phyloP scores from a whole-genome alignment of 805 yeast genomes.

The Yueomyces sinensis region DNA sequence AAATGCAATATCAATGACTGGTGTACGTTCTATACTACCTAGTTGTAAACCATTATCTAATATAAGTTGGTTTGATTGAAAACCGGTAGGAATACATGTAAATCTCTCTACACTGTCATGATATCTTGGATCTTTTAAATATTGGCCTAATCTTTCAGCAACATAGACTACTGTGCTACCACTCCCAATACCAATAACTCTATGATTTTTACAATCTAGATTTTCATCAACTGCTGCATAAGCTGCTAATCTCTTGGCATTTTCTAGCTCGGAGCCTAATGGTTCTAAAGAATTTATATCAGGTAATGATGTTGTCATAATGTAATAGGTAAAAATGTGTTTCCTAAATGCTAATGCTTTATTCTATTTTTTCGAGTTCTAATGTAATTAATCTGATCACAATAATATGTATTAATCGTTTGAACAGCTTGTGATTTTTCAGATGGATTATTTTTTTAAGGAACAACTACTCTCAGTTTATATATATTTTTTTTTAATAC shows the following conservation, averaged over 20 bases:
- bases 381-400: no score
- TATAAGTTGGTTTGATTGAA: constrained; percentile 82
- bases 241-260: constrained; percentile 84
- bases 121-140: constrained; percentile 29
- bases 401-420: no score
- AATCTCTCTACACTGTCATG: constrained; percentile 26
- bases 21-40: constrained; percentile 74
- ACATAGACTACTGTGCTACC: constrained; percentile 97
- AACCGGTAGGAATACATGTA: constrained; percentile 90
- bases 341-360: no score
- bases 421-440: no score
- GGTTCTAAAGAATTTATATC: constrained; percentile 4
- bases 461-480: no score
- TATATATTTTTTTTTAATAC: no score
- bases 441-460: no score
- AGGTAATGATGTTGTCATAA: not conserved
- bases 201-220: constrained; percentile 40
- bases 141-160: constrained; percentile 76
- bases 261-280: constrained; percentile 39
- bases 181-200: constrained; percentile 88
- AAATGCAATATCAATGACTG: constrained; percentile 79
- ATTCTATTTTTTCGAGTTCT: no score
- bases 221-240: constrained; percentile 79
- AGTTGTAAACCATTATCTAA: constrained; percentile 64
- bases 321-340: no score